Conservation (phyloP, 208 protist genomes). For the Leishmania guyanensis region DNA sequence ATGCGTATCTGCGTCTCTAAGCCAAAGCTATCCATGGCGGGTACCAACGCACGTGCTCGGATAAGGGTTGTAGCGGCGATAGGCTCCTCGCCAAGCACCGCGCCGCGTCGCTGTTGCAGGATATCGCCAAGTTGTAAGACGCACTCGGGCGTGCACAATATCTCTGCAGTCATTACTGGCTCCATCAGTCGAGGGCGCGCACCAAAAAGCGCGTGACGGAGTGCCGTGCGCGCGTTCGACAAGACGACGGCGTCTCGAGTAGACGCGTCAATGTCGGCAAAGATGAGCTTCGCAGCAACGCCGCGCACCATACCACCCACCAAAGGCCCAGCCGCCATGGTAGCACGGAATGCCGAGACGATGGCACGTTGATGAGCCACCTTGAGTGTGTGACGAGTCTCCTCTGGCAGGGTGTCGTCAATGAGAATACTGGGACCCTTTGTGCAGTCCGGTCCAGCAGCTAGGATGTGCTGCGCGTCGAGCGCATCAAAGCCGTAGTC, state of each 20-base stretch:
- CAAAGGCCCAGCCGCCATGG: slow-evolving; percentile 94
- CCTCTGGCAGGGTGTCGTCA: slow-evolving; percentile 96
- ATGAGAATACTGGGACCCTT: slow-evolving; percentile 96
- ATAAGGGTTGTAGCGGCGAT: slow-evolving; percentile 97
- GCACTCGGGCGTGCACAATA: slow-evolving; percentile 90
- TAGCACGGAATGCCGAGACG: slow-evolving; percentile 68
- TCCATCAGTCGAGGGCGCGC: slow-evolving; percentile 98
- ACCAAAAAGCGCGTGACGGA: slow-evolving; percentile 95
- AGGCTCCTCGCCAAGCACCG: slow-evolving; percentile 88
- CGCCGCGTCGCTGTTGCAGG: slow-evolving; percentile 91
- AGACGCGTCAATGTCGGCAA: slow-evolving; percentile 47
- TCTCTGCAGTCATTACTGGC: slow-evolving; percentile 96
- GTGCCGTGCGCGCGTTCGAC: slow-evolving; percentile 89
- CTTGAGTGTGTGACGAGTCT: slow-evolving; percentile 42
- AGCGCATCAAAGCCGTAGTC: slow-evolving; percentile 97
- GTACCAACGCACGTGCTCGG: slow-evolving; percentile 94
- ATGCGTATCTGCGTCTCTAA: slow-evolving; percentile 99
- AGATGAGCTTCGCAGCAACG: slow-evolving; percentile 55
- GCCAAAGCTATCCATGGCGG: slow-evolving; percentile 99
- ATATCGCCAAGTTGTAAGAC: slow-evolving; percentile 86
- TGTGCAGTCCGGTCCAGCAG: slow-evolving; percentile 88
- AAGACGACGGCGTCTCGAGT: slow-evolving; percentile 62
- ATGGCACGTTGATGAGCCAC: slow-evolving; percentile 95
- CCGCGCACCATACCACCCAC: slow-evolving; percentile 95
- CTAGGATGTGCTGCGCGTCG: slow-evolving; percentile 93